phyloP scores from a whole-genome alignment of 2,329 filamentous ascomycete genomes.

The Beauveria rudraprayagi region DNA sequence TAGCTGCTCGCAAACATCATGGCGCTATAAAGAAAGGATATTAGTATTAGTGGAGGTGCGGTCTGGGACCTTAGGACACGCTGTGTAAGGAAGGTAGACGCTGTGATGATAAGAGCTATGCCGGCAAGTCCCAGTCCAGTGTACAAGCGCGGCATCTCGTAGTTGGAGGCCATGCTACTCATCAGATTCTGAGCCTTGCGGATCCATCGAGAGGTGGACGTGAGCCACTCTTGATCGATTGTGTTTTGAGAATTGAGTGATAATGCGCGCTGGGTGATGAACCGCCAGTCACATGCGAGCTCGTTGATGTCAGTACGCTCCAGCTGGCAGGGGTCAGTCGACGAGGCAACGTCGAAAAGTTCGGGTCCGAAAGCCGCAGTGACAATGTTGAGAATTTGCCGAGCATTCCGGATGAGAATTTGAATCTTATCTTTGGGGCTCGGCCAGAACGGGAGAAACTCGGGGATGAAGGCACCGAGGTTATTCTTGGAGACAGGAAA shows the following conservation, averaged over 20 bases:
- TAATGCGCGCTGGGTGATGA: slow-evolving; percentile 21
- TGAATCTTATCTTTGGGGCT: slow-evolving; percentile 46
- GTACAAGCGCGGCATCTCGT: slow-evolving; percentile 60
- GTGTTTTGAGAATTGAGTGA: slow-evolving; percentile 17
- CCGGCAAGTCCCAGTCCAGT: slow-evolving; percentile 35
- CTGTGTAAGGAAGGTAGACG: not conserved
- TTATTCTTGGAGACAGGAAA: slow-evolving; percentile 88
- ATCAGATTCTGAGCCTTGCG: slow-evolving; percentile 67
- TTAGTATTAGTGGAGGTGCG: slow-evolving; percentile 34
- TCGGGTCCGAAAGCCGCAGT: slow-evolving; percentile 58
- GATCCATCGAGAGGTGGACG: slow-evolving; percentile 52
- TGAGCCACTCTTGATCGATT: slow-evolving; percentile 32
- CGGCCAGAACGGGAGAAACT: slow-evolving; percentile 70
- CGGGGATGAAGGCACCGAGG: slow-evolving; percentile 73
- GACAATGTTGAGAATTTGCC: slow-evolving; percentile 71
- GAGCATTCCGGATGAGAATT: slow-evolving; percentile 69
- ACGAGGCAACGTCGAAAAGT: slow-evolving; percentile 29
- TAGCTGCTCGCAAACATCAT: slow-evolving; percentile 99
- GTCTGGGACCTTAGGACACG: not conserved
- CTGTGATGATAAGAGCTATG: slow-evolving; percentile 30
- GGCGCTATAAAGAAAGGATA: slow-evolving; percentile 57
- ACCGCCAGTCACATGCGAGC: slow-evolving; percentile 62
- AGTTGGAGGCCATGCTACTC: slow-evolving; percentile 88
- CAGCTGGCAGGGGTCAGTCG: slow-evolving; percentile 29
- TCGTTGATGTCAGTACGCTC: slow-evolving; percentile 38